Evolutionary conservation across 805 yeast genomes (phyloP).

Genomic region (Debaryomyces prosopidis): DNA sequence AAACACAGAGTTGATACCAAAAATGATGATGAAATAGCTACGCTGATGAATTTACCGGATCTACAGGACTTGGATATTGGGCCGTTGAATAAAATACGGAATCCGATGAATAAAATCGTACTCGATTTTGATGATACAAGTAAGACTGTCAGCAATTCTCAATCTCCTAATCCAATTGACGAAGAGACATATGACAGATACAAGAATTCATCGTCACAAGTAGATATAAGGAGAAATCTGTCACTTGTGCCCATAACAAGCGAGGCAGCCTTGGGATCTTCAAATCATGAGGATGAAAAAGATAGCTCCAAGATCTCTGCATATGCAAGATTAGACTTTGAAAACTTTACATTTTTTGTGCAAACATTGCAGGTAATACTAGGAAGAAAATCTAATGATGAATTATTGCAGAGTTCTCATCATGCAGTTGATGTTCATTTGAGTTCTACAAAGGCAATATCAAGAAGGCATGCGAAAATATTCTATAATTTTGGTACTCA

Average conservation of each 20-base stretch:
- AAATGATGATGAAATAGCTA: background rate
- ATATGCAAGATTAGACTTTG: constrained; percentile 84
- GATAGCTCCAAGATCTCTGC: constrained; percentile 47
- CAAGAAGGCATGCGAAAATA: constrained; percentile 92
- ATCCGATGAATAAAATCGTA: constrained; percentile 3
- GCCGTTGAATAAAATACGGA: constrained; percentile 10
- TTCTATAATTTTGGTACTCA: constrained; percentile 97
- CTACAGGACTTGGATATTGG: constrained; percentile 11
- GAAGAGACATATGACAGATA: background rate
- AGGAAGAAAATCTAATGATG: constrained; percentile 73
- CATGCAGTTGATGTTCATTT: constrained; percentile 89
- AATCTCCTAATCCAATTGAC: constrained; percentile 11
- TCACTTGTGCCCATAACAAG: constrained; percentile 16
- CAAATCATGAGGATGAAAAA: constrained; percentile 6
- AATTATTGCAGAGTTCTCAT: constrained; percentile 58
- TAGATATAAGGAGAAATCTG: constrained; percentile 16
- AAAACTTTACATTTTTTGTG: constrained; percentile 89
- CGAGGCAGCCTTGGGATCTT: constrained; percentile 15
- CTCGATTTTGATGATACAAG: constrained; percentile 3
- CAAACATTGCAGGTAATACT: constrained; percentile 92
- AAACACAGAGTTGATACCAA: background rate
- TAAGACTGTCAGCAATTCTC: constrained; percentile 15
- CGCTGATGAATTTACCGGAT: constrained; percentile 1
- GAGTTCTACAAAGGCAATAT: constrained; percentile 89
- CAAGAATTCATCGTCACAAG: constrained; percentile 1